Conservation (phyloP, 768 basidiomycete genomes). For the Podaxis sp. region DNA sequence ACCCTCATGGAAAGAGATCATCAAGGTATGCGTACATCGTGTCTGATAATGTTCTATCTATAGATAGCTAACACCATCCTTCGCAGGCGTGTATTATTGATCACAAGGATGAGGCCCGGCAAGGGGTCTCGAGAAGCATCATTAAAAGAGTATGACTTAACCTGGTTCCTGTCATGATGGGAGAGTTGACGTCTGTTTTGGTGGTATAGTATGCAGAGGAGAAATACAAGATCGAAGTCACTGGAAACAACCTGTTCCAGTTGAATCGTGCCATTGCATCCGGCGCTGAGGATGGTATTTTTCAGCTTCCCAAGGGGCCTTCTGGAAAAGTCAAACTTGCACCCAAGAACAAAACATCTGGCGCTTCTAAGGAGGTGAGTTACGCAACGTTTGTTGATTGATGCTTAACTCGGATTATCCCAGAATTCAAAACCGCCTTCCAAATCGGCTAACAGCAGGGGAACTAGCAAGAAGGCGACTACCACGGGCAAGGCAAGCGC, state of each 20-base stretch:
- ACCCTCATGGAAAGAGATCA: conserved; percentile 54
- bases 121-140: conserved; percentile 69
- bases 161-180: not conserved
- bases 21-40: conserved; percentile 32
- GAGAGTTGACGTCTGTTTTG: conserved; percentile 14
- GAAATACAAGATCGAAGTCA: conserved; percentile 71
- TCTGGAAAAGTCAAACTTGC: conserved; percentile 66
- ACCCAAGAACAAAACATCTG: conserved; percentile 42
- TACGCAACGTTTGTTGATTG: not conserved
- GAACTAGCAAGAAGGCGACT: conserved; percentile 24
- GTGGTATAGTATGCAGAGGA: conserved; percentile 70
- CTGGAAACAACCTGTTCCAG: conserved; percentile 61
- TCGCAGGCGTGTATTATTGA: conserved; percentile 67
- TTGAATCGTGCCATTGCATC: conserved; percentile 69
- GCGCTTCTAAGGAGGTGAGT: conserved; percentile 58
- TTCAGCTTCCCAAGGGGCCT: conserved; percentile 36
- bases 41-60: not conserved
- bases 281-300: conserved; percentile 51
- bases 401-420: conserved; percentile 6
- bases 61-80: not conserved
- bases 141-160: conserved; percentile 71
- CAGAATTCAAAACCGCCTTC: conserved; percentile 47
- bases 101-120: conserved; percentile 59
- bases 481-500: conserved; percentile 27
- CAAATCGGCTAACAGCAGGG: conserved; percentile 28